Conservation (phyloP, 2,329 filamentous ascomycete species). For the Arthrobotrys conoides region DNA sequence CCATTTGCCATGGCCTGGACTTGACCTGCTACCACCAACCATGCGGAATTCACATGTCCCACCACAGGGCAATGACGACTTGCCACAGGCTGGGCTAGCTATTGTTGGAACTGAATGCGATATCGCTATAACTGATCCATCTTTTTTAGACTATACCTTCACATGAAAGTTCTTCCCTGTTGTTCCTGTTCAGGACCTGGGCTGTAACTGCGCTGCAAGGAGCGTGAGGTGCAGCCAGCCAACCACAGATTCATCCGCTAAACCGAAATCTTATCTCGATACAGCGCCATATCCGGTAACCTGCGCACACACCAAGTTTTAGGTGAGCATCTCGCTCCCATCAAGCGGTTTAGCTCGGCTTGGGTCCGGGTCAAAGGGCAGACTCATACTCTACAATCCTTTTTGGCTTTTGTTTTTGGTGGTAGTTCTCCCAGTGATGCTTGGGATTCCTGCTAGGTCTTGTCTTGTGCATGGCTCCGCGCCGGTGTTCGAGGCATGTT, state of each 20-base stretch:
- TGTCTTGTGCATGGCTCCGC: conserved; percentile 39
- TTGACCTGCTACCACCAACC: not conserved
- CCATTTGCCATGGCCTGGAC: conserved; percentile 3
- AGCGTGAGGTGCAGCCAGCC: conserved; percentile 24
- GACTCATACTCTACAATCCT: not conserved
- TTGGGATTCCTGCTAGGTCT: not conserved
- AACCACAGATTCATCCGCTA: conserved; percentile 54
- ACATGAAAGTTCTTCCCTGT: conserved; percentile 48
- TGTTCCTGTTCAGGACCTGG: not conserved
- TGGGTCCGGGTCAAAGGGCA: conserved; percentile 56
- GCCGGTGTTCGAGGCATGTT: conserved; percentile 31
- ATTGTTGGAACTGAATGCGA: conserved; percentile 27
- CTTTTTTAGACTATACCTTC: conserved; percentile 13
- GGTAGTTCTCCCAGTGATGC: not conserved
- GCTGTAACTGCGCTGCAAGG: conserved; percentile 27
- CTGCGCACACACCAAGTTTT: conserved; percentile 44
- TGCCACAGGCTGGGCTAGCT: conserved; percentile 18
- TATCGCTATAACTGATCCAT: conserved; percentile 13
- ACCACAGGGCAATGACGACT: conserved; percentile 19
- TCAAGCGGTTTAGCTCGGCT: conserved; percentile 54
- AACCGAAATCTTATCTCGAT: conserved; percentile 61
- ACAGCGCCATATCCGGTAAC: conserved; percentile 49
- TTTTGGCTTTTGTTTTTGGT: not conserved
- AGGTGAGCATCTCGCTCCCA: conserved; percentile 21
- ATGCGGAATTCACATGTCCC: conserved; percentile 28